phyloP scores from a whole-genome alignment of 345 rosid genomes.

The Aethionema arabicum region DNA sequence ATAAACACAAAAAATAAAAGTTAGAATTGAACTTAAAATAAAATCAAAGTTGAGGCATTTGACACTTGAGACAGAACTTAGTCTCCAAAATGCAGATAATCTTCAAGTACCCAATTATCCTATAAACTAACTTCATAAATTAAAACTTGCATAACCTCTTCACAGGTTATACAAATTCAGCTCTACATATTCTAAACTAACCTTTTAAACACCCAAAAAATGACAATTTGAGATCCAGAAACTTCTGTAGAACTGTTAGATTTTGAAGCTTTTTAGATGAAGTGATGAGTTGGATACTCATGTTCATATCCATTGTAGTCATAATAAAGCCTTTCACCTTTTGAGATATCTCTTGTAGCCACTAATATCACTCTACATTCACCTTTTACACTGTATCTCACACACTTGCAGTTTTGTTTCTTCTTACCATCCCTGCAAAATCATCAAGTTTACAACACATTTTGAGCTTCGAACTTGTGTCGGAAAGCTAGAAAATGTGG shows the following conservation, averaged over 20 bases:
- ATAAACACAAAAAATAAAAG: background rate
- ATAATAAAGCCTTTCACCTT: constrained; percentile 90
- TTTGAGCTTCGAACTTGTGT: background rate
- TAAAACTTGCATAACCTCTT: constrained; percentile 25
- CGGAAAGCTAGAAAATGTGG: background rate
- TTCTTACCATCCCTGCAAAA: constrained; percentile 79
- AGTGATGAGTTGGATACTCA: constrained; percentile 91
- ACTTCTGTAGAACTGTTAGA: constrained; percentile 18
- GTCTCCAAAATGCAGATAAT: constrained; percentile 7
- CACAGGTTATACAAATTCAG: constrained; percentile 15
- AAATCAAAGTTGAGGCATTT: constrained; percentile 14
- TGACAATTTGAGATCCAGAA: constrained; percentile 5
- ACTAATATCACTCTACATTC: constrained; percentile 87
- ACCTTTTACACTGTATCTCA: constrained; percentile 77
- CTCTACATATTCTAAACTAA: constrained; percentile 22
- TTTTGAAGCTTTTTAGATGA: constrained; percentile 50
- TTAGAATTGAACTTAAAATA: constrained; percentile 8
- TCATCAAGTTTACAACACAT: constrained; percentile 10
- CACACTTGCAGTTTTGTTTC: constrained; percentile 95
- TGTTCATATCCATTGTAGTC: constrained; percentile 94
- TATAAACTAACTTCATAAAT: constrained; percentile 18
- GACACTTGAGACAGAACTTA: background rate
- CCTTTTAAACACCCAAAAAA: constrained; percentile 21
- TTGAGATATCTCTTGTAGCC: constrained; percentile 77
- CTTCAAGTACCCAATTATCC: constrained; percentile 2